Evolutionary conservation across 257 asterid genomes (phyloP), one percentile per base, ranked within the genome.

Genomic region (Cinchona pubescens): DNA sequence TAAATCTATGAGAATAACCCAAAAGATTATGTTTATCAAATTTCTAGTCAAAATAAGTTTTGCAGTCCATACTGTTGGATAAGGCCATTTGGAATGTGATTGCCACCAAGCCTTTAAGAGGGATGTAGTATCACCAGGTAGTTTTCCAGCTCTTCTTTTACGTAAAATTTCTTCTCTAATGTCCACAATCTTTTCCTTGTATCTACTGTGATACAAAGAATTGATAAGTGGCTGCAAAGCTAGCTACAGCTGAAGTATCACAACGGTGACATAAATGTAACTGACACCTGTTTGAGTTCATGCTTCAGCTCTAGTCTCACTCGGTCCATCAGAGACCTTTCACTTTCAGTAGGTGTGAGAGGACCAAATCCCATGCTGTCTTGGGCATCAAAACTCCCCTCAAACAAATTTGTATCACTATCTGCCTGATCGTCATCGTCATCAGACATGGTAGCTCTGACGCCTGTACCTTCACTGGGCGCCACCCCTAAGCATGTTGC

Each of bases 381-480:
- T 53, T 83, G 75, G 43, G 92, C 96, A 43, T 94, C 99, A 25
- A 92, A 73, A 73, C 91, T 87, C 80, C 92, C 99, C 16, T 95
- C 99, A 43, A 95, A 95, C 80, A 95, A 78, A 82, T 92, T 91
- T 7, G 94, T 62, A 71, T 92, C 99, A 18, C 96, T 92, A 67
- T 92, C 99, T 29, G 87, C 97, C 59, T 88, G 96, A 81, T 91
- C 97, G 51, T 94, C 97, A 8, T 94, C 99, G 60, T 95, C 97
- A 78, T 95, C 99, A 3, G 99, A 95, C 99, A 95, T 95, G 27
- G 98, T 92, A 66, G 99, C 99, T 43, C 99, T n/a, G n/a, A n/a
- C n/a, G n/a, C n/a, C 99, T 29, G 96, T 87, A 35, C 99, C 98
- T 86, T 95, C 99, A 43, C 96, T 94, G 11, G 98, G 97, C 14